A percentile compares a stretch with the other conserved stretches of the same genome.
Evolutionary conservation across 495 filamentous ascomycete species (phyloP).

Genomic region (Peziza echinospora): DNA sequence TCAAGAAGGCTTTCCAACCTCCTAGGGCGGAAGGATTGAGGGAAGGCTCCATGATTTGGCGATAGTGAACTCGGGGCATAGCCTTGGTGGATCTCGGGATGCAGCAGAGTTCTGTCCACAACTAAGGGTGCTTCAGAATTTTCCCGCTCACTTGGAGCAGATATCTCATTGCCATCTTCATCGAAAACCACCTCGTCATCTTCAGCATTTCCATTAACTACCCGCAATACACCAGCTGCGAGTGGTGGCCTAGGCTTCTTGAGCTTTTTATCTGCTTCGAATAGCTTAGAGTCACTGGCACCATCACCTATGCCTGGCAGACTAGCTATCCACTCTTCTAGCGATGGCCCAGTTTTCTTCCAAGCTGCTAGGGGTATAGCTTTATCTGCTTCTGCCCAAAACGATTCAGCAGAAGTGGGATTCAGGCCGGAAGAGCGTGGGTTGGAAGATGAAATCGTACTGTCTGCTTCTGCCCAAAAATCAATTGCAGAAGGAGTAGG

Average conservation of each 20-base stretch:
- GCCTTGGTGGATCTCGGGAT: no score
- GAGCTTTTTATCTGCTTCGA: conserved; percentile 4
- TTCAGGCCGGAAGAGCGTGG: conserved; percentile 9
- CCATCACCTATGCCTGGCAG: conserved; percentile 6
- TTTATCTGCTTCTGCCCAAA: conserved; percentile 12
- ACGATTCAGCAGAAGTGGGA: conserved; percentile 8
- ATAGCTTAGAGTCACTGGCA: conserved; percentile 3
- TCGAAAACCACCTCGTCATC: conserved; percentile 3
- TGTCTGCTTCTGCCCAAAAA: conserved; percentile 17
- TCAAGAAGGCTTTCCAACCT: neutral
- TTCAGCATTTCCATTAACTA: conserved; percentile 2
- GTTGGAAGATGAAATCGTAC: conserved; percentile 11
- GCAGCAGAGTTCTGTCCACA: no score
- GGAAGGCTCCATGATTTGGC: no score
- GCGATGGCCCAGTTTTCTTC: conserved; percentile 6
- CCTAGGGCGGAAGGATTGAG: neutral
- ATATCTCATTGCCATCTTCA: neutral
- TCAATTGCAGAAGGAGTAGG: conserved; percentile 11
- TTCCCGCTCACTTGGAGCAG: neutral
- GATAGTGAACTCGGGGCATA: no score
- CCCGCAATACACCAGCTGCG: neutral
- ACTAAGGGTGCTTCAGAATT: no score
- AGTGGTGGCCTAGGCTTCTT: neutral
- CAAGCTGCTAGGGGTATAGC: conserved; percentile 1
- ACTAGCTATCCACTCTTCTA: conserved; percentile 15